A percentile compares a stretch with the other conserved stretches of the same genome.
Evolutionary conservation across 2,329 filamentous ascomycete genomes (phyloP).

Genomic region (Pseudogymnoascus sp.): DNA sequence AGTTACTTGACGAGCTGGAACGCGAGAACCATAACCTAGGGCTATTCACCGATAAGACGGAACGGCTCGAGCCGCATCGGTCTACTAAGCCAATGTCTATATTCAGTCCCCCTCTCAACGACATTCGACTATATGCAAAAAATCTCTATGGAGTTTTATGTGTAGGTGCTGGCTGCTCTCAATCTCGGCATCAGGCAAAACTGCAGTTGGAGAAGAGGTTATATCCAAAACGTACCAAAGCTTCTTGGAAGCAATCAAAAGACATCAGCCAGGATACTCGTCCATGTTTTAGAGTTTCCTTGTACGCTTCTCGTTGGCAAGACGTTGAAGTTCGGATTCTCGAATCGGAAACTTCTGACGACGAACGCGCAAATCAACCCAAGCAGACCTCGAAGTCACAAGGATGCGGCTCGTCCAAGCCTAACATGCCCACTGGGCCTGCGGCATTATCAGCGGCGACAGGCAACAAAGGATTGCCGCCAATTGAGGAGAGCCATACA

Average conservation of each 20-base stretch:
- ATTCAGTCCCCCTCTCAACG: not conserved
- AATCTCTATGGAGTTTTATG: not conserved
- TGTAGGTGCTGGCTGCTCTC: not conserved
- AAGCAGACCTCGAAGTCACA: not conserved
- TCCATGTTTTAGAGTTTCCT: not conserved
- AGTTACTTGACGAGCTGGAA: conserved; percentile 1
- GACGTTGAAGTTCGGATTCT: conserved; percentile 1
- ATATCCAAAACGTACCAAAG: not conserved
- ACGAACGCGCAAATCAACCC: not conserved
- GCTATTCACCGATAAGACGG: not conserved
- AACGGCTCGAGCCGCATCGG: conserved; percentile 2
- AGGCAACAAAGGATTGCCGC: not conserved
- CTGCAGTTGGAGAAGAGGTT: conserved; percentile 2
- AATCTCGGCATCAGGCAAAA: conserved; percentile 2
- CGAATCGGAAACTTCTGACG: not conserved
- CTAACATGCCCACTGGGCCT: not conserved
- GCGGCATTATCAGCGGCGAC: not conserved
- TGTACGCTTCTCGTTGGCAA: conserved; percentile 6
- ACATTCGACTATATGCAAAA: not conserved
- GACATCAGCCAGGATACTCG: not conserved
- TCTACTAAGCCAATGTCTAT: not conserved
- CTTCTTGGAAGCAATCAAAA: conserved; percentile 3
- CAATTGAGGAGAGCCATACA: conserved; percentile 1
- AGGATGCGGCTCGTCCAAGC: not conserved
- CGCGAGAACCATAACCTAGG: not conserved